These are phyloP conservation scores for Alternaria brassicicola DNA, from an alignment of 2,329 filamentous ascomycete genomes.

Conservation along the genomic window DNA sequence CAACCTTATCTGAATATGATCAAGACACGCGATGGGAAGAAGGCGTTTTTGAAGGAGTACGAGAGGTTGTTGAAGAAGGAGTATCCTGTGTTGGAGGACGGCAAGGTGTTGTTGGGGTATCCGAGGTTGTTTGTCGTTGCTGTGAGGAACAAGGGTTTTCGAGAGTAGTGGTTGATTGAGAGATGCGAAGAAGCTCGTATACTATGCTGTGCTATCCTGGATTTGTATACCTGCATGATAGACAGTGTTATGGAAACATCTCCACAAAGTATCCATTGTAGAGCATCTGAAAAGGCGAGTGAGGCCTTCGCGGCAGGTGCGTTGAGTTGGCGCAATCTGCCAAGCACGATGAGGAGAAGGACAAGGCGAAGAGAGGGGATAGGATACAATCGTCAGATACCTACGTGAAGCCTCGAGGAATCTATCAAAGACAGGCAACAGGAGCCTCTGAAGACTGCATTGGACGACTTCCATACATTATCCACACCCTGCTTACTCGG, in stretches of 20 bases:
- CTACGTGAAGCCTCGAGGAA: neutral
- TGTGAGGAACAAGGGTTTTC: constrained; percentile 29
- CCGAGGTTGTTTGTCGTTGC: constrained; percentile 63
- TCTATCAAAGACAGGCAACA: neutral
- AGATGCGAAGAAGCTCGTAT: neutral
- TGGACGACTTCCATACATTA: neutral
- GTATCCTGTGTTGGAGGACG: constrained; percentile 58
- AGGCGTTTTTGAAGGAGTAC: constrained; percentile 57
- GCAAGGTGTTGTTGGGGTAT: constrained; percentile 62
- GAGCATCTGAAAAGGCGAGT: neutral
- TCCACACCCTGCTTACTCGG: neutral
- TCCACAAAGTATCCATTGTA: neutral
- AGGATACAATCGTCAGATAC: neutral
- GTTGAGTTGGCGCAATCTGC: neutral
- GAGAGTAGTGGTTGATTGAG: neutral
- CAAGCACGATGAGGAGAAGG: neutral
- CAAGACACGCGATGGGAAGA: constrained; percentile 44
- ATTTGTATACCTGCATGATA: neutral
- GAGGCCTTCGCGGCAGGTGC: neutral
- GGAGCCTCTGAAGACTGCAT: neutral
- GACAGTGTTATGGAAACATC: too few relatives aligned
- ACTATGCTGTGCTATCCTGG: neutral
- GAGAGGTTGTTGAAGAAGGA: constrained; percentile 50
- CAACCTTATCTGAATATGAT: constrained; percentile 61
- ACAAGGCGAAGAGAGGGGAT: neutral